Percentiles rank a stretch among this genome's conserved stretches.
These are phyloP conservation scores for Ehretia macrophylla DNA, from an alignment of 257 asterid genomes.

Conservation along the genomic window DNA sequence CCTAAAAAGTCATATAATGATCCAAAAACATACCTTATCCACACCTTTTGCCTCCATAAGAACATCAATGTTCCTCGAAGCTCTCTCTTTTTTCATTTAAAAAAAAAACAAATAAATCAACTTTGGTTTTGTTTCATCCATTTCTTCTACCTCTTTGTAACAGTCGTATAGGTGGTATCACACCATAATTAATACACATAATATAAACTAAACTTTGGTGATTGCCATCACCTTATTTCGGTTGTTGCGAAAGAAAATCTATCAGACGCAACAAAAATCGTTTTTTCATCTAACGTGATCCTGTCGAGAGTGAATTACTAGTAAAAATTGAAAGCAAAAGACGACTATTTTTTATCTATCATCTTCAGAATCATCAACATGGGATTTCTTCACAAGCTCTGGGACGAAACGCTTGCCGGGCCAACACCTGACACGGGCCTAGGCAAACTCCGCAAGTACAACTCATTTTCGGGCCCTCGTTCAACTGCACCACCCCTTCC, in stretches of 20 bases:
- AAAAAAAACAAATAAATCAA: neutral
- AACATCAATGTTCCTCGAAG: neutral
- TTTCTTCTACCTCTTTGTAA: slow-evolving; percentile 44
- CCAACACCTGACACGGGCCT: slow-evolving; percentile 75
- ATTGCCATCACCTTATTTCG: slow-evolving; percentile 51
- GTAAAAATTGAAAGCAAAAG: neutral
- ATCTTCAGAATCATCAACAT: slow-evolving; percentile 14
- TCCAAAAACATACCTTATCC: slow-evolving; percentile 8
- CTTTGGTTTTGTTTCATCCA: neutral
- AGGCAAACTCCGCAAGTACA: slow-evolving; percentile 63
- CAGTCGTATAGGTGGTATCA: slow-evolving; percentile 62
- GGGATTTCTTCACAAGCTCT: slow-evolving; percentile 80
- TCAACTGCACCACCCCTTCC: slow-evolving; percentile 13
- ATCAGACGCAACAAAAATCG: no score
- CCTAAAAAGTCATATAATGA: slow-evolving; percentile 2
- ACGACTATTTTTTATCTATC: neutral
- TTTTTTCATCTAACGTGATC: no score
- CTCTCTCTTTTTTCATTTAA: neutral
- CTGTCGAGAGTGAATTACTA: neutral
- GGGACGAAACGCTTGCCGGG: slow-evolving; percentile 89
- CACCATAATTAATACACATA: slow-evolving; percentile 7
- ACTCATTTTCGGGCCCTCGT: slow-evolving; percentile 39
- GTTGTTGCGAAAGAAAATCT: slow-evolving; percentile 48
- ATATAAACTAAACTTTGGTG: neutral
- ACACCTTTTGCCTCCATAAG: slow-evolving; percentile 25